phyloP scores from a whole-genome alignment of 179 eudicot species.

The Silene vulgaris region DNA sequence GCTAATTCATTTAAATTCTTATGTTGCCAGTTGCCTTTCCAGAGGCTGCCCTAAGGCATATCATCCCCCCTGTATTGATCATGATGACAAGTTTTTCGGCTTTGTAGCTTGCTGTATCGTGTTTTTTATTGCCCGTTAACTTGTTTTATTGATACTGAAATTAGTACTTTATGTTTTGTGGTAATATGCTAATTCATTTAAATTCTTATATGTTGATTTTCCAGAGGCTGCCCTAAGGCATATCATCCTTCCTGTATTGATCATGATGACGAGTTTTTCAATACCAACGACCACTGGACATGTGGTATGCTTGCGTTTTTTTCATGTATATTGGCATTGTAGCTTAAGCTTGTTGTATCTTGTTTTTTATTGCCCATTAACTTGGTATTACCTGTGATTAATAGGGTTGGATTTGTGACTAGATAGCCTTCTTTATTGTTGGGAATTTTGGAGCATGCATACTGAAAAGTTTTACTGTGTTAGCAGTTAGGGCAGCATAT shows the following conservation, averaged over 20 bases:
- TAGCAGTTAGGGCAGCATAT: neutral
- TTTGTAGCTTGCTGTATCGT: neutral
- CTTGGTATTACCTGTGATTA: neutral
- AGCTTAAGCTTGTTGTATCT: neutral
- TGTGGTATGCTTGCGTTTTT: slow-evolving; percentile 56
- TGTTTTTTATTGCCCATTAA: neutral
- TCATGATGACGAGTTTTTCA: slow-evolving; percentile 85
- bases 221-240: slow-evolving; percentile 66
- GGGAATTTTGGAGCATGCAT: neutral
- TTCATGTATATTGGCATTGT: neutral
- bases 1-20: neutral
- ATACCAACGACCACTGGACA: slow-evolving; percentile 84
- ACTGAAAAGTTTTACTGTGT: neutral
- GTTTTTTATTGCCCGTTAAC: neutral
- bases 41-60: slow-evolving; percentile 98
- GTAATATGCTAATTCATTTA: no score
- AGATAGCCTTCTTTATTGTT: neutral
- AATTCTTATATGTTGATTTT: no score
- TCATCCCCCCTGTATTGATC: slow-evolving; percentile 90
- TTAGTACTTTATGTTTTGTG: no score
- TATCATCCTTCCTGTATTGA: slow-evolving; percentile 96
- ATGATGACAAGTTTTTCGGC: slow-evolving; percentile 74
- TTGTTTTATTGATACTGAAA: neutral
- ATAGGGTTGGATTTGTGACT: neutral
- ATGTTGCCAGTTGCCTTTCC: slow-evolving; percentile 27